Evolutionary conservation across 2,329 filamentous ascomycete species (phyloP).

Genomic region (Berkeleyomyces rouxiae): DNA sequence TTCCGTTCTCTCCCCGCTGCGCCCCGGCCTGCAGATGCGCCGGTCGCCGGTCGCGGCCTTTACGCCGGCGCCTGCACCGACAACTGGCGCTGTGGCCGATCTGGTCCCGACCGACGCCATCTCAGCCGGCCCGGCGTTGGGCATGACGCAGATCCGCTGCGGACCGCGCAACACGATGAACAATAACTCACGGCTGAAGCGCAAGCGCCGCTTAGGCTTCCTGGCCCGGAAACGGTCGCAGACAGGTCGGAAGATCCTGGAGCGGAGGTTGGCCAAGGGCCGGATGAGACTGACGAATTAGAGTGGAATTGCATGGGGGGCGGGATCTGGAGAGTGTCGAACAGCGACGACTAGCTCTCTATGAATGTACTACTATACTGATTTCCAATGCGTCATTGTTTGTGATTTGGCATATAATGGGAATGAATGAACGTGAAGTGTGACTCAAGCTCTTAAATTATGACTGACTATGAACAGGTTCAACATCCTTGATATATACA

Average conservation of each 20-base stretch:
- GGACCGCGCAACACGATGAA: slow-evolving; percentile 43
- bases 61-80: slow-evolving; percentile 2
- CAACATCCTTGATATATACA: not conserved
- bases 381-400: slow-evolving; percentile 4
- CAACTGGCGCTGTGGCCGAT: slow-evolving; percentile 22
- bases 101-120: slow-evolving; percentile 30
- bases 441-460: not conserved
- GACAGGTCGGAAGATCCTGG: slow-evolving; percentile 36
- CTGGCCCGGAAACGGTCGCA: slow-evolving; percentile 32
- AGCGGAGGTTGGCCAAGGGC: slow-evolving; percentile 36
- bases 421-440: not conserved
- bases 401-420: not conserved
- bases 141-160: slow-evolving; percentile 35
- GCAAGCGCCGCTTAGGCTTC: slow-evolving; percentile 44
- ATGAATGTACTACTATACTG: slow-evolving; percentile 7
- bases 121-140: slow-evolving; percentile 37
- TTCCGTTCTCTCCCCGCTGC: slow-evolving; percentile 8
- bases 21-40: slow-evolving; percentile 8
- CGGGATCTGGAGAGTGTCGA: not conserved
- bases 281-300: slow-evolving; percentile 18
- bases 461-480: not conserved
- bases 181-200: slow-evolving; percentile 34
- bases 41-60: slow-evolving; percentile 9
- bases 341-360: not conserved
- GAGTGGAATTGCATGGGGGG: not conserved